These are phyloP conservation scores for Linnemannia hyalina DNA, from an alignment of 192 early-diverging fungal species.

Conservation along the genomic window DNA sequence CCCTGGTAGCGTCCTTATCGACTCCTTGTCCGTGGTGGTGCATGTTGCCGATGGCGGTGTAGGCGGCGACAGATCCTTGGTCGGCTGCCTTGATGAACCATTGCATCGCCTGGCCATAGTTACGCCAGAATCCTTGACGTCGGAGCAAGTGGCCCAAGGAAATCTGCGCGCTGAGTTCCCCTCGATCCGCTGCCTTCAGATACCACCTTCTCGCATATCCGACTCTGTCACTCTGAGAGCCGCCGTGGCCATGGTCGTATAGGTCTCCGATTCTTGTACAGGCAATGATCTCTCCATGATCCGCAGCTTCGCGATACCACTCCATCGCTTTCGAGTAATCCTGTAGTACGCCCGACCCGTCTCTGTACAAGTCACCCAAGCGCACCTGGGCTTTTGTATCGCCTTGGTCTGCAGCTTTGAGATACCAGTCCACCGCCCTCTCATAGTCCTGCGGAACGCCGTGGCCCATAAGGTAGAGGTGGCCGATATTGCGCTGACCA, in stretches of 20 bases:
- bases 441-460: not conserved
- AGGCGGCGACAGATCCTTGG: constrained; percentile 49
- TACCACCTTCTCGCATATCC: not conserved
- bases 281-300: constrained; percentile 76
- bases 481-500: not conserved
- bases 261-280: constrained; percentile 82
- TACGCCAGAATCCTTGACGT: not conserved
- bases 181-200: not conserved
- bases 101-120: constrained; percentile 57
- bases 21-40: not conserved
- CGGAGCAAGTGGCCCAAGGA: not conserved
- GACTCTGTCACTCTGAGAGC: not conserved
- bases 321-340: constrained; percentile 62
- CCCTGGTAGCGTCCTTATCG: not conserved
- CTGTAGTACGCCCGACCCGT: constrained; percentile 70
- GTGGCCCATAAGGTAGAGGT: not conserved
- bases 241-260: constrained; percentile 65
- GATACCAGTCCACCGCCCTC: not conserved
- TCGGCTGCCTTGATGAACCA: constrained; percentile 61
- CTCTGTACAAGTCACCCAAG: constrained; percentile 79
- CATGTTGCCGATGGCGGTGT: constrained; percentile 54
- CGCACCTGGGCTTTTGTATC: not conserved
- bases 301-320: constrained; percentile 69
- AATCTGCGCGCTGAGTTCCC: not conserved
- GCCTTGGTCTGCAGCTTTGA: constrained; percentile 17